These are phyloP conservation scores for Lunularia cruciata DNA, from an alignment of 225 moss, liverwort and hornwort species.

Conservation along the genomic window DNA sequence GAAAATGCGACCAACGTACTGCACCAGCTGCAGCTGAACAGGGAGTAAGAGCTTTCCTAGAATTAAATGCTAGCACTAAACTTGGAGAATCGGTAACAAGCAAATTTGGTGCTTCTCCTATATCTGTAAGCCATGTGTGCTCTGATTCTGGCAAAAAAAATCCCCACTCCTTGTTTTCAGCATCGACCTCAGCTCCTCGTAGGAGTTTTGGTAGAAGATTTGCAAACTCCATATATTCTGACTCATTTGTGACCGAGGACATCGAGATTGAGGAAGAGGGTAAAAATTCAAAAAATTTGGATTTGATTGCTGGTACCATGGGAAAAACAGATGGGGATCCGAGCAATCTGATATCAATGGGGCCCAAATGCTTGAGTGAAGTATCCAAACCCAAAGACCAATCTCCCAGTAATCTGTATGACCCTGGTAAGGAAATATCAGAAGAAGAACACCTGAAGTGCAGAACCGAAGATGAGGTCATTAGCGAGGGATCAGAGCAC, in stretches of 20 bases:
- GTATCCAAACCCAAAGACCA: background rate
- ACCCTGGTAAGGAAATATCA: slow-evolving; percentile 1
- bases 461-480: slow-evolving; percentile 10
- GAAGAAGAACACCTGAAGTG: background rate
- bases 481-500: slow-evolving; percentile 28
- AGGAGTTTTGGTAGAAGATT: slow-evolving; percentile 6
- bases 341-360: background rate
- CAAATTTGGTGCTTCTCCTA: background rate
- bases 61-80: background rate
- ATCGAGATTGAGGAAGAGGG: slow-evolving; percentile 15
- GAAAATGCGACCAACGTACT: background rate
- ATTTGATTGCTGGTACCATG: background rate
- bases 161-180: background rate
- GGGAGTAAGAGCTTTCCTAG: background rate
- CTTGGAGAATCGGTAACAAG: background rate
- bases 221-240: slow-evolving; percentile 16
- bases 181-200: background rate
- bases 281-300: background rate
- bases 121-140: background rate
- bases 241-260: slow-evolving; percentile 30
- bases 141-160: slow-evolving; percentile 4
- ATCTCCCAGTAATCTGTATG: background rate
- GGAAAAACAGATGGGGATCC: background rate
- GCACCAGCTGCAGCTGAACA: slow-evolving; percentile 8
- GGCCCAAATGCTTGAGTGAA: slow-evolving; percentile 12